Evolutionary conservation across 2,329 filamentous ascomycete species (phyloP), one percentile per base, ranked within the genome.

Genomic region (Leptosphaerulina australis): DNA sequence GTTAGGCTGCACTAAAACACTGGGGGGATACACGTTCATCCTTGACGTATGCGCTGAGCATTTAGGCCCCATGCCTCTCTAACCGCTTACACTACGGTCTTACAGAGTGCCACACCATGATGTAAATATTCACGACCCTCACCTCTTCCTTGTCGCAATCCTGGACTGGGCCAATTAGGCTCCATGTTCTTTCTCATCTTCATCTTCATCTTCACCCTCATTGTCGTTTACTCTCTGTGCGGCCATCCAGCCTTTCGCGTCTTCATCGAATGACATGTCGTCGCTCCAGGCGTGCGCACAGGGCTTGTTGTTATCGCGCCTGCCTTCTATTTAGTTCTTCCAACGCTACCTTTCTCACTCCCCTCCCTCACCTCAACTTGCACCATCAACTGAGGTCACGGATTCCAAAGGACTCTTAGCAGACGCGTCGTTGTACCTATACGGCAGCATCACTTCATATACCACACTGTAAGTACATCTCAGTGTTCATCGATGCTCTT

Each of bases 281-380:
- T 52, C 18, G 39, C 50, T 53, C 43, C 34, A 15, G 21, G 30
- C 40, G 43, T 29, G 48, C 37, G 52, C 51, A 36, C 45, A 40
- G 51, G 28, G 29, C 38, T 44, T 34, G 53, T 51, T 36, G 45
- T 48, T 29, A 33, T 50, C 5, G 51, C 44, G 38, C 53, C 50
- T 51, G 36, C 50, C 55, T 61, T 52, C 50, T 46, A 43, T 47
- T 50, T 40, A 34, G 10, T 38, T 43, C 31, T 38, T 31, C 44
- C 31, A 30, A 14, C 9, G 17, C 25, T 5, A 4, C 9, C 29
- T 36, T 15, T 18, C 35, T 12, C 29, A 31, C 37, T 44, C 30
- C 21, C n/a, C 41, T 18, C 17, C n/a, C 31, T 21, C 30, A 41
- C n/a, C 20, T 36, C 41, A 18, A 20, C n/a, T n/a, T 9, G 7